These are phyloP conservation scores for Pseudopediastrum boryanum DNA, from an alignment of 139 green algal genomes.

Conservation along the genomic window DNA sequence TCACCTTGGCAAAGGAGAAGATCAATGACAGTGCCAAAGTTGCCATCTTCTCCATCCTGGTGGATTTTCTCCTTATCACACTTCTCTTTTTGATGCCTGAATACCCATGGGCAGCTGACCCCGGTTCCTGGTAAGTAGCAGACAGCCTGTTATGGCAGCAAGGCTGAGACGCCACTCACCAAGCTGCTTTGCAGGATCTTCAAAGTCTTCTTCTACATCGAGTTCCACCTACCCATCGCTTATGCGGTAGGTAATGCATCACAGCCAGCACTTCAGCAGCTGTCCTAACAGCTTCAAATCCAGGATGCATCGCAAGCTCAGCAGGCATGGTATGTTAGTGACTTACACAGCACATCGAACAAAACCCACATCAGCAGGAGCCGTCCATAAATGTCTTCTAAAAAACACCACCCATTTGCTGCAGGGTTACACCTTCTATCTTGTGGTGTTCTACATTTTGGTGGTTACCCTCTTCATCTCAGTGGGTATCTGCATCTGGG, in stretches of 20 bases:
- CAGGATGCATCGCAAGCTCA: no score
- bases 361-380: background rate
- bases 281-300: background rate
- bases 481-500: constrained; percentile 55
- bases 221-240: constrained; percentile 45
- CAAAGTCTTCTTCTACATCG: constrained; percentile 49
- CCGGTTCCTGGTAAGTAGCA: constrained; percentile 22
- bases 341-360: no score
- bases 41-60: constrained; percentile 41
- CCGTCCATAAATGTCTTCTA: background rate
- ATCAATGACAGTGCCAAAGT: constrained; percentile 47
- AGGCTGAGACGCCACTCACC: background rate
- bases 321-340: no score
- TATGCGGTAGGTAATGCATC: constrained; percentile 10
- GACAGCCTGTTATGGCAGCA: background rate
- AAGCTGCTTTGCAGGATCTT: constrained; percentile 39
- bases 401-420: background rate
- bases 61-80: constrained; percentile 56
- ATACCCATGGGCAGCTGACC: constrained; percentile 49
- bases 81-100: constrained; percentile 51
- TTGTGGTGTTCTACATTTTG: constrained; percentile 54
- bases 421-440: constrained; percentile 50
- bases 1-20: constrained; percentile 60
- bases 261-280: background rate
- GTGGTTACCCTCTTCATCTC: constrained; percentile 43